These are phyloP conservation scores for Pelagomonas calceolata DNA, from an alignment of 108 stramenopile genomes.

Conservation along the genomic window DNA sequence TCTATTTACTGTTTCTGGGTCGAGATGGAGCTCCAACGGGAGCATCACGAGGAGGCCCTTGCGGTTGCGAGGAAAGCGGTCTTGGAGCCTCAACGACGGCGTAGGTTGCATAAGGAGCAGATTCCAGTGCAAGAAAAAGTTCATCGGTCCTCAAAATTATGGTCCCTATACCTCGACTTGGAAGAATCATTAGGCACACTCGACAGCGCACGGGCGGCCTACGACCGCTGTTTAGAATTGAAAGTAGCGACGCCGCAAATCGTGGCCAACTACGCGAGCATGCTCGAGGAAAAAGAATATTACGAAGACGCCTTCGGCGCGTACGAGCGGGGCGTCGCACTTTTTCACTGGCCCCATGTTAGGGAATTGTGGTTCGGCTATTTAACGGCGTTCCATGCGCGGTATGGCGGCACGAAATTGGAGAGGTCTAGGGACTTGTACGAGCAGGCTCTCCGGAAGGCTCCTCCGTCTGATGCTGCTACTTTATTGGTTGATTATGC, in stretches of 20 bases:
- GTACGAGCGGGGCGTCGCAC: constrained; percentile 54
- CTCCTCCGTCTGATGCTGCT: constrained; percentile 67
- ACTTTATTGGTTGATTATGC: constrained; percentile 81
- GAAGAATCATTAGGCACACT: constrained; percentile 91
- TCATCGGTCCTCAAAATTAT: constrained; percentile 58
- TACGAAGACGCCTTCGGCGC: constrained; percentile 83
- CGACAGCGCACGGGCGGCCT: constrained; percentile 84
- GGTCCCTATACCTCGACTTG: constrained; percentile 86
- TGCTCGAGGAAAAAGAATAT: constrained; percentile 80
- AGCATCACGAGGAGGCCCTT: constrained; percentile 76
- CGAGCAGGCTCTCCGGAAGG: constrained; percentile 73
- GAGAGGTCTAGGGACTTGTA: constrained; percentile 84
- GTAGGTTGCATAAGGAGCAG: constrained; percentile 7
- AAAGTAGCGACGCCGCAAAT: constrained; percentile 87
- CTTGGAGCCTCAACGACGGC: constrained; percentile 9
- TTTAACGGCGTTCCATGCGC: constrained; percentile 62
- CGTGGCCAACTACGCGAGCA: constrained; percentile 80
- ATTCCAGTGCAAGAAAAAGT: constrained; percentile 40
- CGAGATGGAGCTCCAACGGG: constrained; percentile 85
- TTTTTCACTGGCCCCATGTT: constrained; percentile 81
- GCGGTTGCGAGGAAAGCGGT: constrained; percentile 54
- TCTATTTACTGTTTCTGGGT: constrained; percentile 75
- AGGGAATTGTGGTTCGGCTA: constrained; percentile 84
- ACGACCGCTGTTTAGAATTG: constrained; percentile 75
- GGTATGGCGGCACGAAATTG: constrained; percentile 85